These are phyloP conservation scores for Termitomyces sp. DNA, from an alignment of 768 basidiomycete genomes.

Conservation along the genomic window DNA sequence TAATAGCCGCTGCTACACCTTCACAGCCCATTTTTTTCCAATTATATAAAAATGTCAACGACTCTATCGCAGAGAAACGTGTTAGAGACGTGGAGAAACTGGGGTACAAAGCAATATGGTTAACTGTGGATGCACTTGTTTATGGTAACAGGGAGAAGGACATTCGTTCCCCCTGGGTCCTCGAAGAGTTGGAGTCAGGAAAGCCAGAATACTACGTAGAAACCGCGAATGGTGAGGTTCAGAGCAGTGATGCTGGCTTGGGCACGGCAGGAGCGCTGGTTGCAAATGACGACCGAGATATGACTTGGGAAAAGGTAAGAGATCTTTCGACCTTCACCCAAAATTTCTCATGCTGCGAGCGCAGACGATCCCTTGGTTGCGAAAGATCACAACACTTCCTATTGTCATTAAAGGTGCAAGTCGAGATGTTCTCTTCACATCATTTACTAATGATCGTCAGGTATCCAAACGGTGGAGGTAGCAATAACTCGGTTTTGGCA, in stretches of 20 bases:
- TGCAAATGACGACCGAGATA: constrained; percentile 65
- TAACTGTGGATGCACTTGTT: constrained; percentile 90
- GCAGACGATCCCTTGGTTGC: constrained; percentile 76
- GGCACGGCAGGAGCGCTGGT: constrained; percentile 72
- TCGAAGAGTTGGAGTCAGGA: constrained; percentile 56
- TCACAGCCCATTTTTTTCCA: constrained; percentile 77
- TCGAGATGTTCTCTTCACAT: background rate
- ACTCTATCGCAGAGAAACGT: constrained; percentile 63
- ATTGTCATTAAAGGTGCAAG: constrained; percentile 69
- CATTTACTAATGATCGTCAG: constrained; percentile 28
- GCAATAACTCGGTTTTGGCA: constrained; percentile 9
- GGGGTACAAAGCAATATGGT: constrained; percentile 85
- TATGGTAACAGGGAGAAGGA: constrained; percentile 80
- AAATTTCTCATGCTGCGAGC: background rate
- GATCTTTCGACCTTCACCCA: background rate
- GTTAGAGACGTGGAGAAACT: constrained; percentile 68
- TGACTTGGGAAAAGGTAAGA: constrained; percentile 72
- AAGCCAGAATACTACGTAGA: constrained; percentile 25
- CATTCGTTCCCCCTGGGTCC: constrained; percentile 54
- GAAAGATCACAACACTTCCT: constrained; percentile 66
- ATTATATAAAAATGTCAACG: constrained; percentile 79
- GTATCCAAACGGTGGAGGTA: constrained; percentile 75
- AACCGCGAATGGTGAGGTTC: constrained; percentile 31
- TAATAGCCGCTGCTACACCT: constrained; percentile 53
- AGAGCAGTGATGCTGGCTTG: constrained; percentile 37